Percentiles rank a stretch among this genome's conserved stretches.
Evolutionary conservation across 495 filamentous ascomycete species (phyloP).

Genomic region (Penicillium riverlandense): DNA sequence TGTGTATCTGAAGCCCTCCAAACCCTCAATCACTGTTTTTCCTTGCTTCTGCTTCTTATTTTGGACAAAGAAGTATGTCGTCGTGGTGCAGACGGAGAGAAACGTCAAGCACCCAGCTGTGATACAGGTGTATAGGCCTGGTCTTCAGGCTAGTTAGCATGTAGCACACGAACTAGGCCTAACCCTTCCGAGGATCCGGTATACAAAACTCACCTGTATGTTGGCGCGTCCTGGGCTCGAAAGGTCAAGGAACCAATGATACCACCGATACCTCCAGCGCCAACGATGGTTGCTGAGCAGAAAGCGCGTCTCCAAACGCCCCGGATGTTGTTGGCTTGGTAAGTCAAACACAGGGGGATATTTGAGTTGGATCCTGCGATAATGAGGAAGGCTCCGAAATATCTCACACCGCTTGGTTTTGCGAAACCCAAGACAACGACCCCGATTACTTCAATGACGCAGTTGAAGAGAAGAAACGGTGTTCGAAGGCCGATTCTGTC

Average conservation of each 20-base stretch:
- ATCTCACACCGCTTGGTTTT: too few species aligned
- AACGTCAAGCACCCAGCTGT: slow-evolving; percentile 29
- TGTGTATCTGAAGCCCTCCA: slow-evolving; percentile 19
- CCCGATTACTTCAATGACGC: too few species aligned
- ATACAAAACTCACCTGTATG: slow-evolving; percentile 19
- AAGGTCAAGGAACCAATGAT: slow-evolving; percentile 48
- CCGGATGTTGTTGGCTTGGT: slow-evolving; percentile 51
- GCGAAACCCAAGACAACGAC: too few species aligned
- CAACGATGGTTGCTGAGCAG: slow-evolving; percentile 37
- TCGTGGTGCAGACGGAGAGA: slow-evolving; percentile 13
- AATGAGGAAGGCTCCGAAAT: too few species aligned
- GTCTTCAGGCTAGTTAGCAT: not conserved
- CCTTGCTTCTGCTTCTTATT: slow-evolving; percentile 39
- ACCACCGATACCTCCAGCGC: slow-evolving; percentile 43
- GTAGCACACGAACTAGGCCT: too few species aligned
- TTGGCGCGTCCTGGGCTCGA: slow-evolving; percentile 40
- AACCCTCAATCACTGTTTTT: slow-evolving; percentile 43
- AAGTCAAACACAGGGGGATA: slow-evolving; percentile 26
- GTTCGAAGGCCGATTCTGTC: too few species aligned
- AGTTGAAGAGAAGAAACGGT: too few species aligned
- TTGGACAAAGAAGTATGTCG: slow-evolving; percentile 21
- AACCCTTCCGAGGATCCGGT: too few species aligned
- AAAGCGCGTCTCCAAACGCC: slow-evolving; percentile 56
- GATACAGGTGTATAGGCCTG: slow-evolving; percentile 33
- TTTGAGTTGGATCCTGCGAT: not conserved